Base-by-base conservation (phyloP, 306 rosid genomes). In the Cucurbita maxima region DNA sequence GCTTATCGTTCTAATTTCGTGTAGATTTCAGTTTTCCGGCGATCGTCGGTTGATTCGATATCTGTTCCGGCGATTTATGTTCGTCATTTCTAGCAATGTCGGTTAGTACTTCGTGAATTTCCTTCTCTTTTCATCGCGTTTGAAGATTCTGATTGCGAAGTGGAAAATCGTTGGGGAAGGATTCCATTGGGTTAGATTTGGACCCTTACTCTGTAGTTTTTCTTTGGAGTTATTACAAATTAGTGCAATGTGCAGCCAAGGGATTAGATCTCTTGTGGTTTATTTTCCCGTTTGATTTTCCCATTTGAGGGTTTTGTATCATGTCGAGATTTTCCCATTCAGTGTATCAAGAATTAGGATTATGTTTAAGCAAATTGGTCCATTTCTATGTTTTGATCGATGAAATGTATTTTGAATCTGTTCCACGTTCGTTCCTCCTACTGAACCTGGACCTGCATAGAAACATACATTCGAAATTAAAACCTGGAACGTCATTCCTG, bases 181-280 rank as follows among this genome's bases (percentile, higher is more conserved):
- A 50, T 70, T 70, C 9, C 48, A 7, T 50, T 70, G 45, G 59
- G 41, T 30, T 50, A 25, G 74, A 51, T 30, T 47, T 45, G 41
- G 56, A 47, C 14, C 40, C 2, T 7, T 50, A 19, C 4, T 15
- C 14, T 51, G 59, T 66, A 34, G 74, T n/a, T 50, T 61, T 50
- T 68, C 12, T 13, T 22, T 22, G 13, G 56, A 25, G 38, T 51
- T 9, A 14, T 51, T 13, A 51, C 37, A 55, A 47, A 47, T 47
- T 25, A 6, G 44, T 51, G 59, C 59, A 70, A 51, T 70, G 59
- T 50, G 25, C 10, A 19, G 25, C 16, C 25, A 48, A 25, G 56
- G 45, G 74, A 51, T 50, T 70, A 34, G 74, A 70, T 70, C 74
- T 70, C 59, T 70, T 9, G 74, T 34, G 59, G 74, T 70, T 34